Conservation (phyloP, 495 filamentous ascomycete species). For the Trichoderma parareesei region DNA sequence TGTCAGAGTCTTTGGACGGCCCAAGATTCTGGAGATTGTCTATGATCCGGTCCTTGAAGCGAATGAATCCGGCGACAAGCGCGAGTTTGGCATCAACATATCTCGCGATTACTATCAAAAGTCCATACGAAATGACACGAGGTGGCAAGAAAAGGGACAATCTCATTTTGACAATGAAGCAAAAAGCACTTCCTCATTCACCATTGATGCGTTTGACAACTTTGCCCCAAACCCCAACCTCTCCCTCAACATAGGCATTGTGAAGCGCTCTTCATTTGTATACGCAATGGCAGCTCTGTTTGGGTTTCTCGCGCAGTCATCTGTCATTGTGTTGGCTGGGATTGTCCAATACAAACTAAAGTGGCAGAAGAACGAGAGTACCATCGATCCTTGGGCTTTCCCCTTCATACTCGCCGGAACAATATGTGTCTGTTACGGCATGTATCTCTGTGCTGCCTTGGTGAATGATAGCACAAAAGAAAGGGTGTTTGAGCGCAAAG, state of each 20-base stretch:
- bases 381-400: neutral
- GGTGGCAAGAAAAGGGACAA: neutral
- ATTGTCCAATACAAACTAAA: neutral
- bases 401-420: neutral
- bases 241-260: neutral
- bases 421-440: neutral
- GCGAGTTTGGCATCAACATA: neutral
- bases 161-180: no score
- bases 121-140: neutral
- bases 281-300: neutral
- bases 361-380: neutral
- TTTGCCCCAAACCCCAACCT: neutral
- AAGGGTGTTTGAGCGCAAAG: neutral
- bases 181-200: no score
- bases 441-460: neutral
- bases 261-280: neutral
- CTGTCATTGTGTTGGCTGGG: neutral
- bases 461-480: neutral
- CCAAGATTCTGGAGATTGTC: constrained; percentile 26
- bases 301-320: neutral
- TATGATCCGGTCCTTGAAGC: neutral
- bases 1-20: constrained; percentile 21
- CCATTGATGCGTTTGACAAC: neutral
- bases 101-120: neutral
- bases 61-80: neutral